Base-by-base conservation (phyloP, 257 asterid species). In the Solanum stenotomum region DNA sequence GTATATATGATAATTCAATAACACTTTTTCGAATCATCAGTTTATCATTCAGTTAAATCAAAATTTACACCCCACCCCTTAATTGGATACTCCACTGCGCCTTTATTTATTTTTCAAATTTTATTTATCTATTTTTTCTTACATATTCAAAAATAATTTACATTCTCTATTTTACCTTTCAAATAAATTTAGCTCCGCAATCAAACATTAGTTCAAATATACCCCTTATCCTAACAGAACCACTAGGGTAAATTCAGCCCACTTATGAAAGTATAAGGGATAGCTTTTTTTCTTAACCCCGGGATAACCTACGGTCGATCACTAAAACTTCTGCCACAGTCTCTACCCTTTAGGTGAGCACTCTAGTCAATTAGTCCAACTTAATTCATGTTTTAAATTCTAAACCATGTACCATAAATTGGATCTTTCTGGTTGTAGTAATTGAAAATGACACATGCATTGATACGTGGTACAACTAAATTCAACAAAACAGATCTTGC, bases 281-380 rank as follows among this genome's bases (percentile, higher is more conserved):
- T 5, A 16, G 23, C 8, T 49, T 49, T 49, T 49, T 49, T 15
- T 49, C 0, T 16, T 52, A 16, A 52, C 8, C 3, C 9, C 10
- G 0, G 3, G 1, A 52, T 52, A 52, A 52, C 9, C 10, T 52
- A 0, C 23, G 0, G 23, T 52, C 10, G 8, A 52, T 52, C 23
- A 52, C 23, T 6, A 44, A 0, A 1, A 44, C 0, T 44, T 44
- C 0, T 44, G 18, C 0, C 23, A 52, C 23, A 6, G 1, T 16
- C 63, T 52, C 63, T 52, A 52, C 0, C 56, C 7, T 46, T 46
- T 0, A 0, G 2, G 18, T 44, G 6, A 49, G 0, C 20, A 49
- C 22, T 49, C 59, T 49, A 27, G 10, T 44, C 27, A 0, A n/a
- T 81, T 81, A 16, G 18, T 44, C 27, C 22, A 37, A 25, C 56